Conservation (phyloP, 192 early-diverging fungal genomes). For the Coemansia aciculifera region DNA sequence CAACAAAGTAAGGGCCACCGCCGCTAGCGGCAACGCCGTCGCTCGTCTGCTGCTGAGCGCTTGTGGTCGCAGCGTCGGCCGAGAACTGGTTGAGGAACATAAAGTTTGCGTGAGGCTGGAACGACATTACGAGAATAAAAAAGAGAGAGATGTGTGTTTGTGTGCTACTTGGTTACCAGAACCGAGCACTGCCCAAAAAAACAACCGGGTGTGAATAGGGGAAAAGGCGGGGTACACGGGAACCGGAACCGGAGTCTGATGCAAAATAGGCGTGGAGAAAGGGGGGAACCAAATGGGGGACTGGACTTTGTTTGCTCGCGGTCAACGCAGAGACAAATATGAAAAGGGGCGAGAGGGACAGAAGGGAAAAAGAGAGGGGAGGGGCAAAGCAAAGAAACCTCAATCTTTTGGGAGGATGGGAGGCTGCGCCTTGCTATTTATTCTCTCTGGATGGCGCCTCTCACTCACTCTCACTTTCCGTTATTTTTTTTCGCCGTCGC, state of each 20-base stretch:
- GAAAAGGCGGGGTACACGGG: neutral
- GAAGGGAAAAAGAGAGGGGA: slow-evolving; percentile 17
- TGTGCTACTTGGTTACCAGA: slow-evolving; percentile 5
- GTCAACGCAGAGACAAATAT: slow-evolving; percentile 56
- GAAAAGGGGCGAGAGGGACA: slow-evolving; percentile 17
- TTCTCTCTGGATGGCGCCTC: slow-evolving; percentile 1
- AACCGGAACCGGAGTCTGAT: slow-evolving; percentile 9
- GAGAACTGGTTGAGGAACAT: slow-evolving; percentile 35
- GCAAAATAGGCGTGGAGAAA: slow-evolving; percentile 3
- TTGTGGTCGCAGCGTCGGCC: slow-evolving; percentile 1
- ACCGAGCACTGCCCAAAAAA: slow-evolving; percentile 5
- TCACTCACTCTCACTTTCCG: slow-evolving; percentile 5
- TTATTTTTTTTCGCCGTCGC: neutral
- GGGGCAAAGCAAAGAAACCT: slow-evolving; percentile 22
- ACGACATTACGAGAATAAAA: slow-evolving; percentile 24
- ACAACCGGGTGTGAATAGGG: neutral
- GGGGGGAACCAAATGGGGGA: slow-evolving; percentile 2
- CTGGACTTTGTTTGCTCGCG: slow-evolving; percentile 44
- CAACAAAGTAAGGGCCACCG: slow-evolving; percentile 26
- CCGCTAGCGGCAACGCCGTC: slow-evolving; percentile 13
- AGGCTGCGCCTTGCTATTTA: slow-evolving; percentile 9
- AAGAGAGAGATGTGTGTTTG: neutral
- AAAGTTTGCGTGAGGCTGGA: slow-evolving; percentile 32
- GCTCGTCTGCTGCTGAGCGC: slow-evolving; percentile 19
- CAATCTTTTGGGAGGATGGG: neutral